Base-by-base conservation (phyloP, 1,139 yeast species). In the Lodderomyces theae region DNA sequence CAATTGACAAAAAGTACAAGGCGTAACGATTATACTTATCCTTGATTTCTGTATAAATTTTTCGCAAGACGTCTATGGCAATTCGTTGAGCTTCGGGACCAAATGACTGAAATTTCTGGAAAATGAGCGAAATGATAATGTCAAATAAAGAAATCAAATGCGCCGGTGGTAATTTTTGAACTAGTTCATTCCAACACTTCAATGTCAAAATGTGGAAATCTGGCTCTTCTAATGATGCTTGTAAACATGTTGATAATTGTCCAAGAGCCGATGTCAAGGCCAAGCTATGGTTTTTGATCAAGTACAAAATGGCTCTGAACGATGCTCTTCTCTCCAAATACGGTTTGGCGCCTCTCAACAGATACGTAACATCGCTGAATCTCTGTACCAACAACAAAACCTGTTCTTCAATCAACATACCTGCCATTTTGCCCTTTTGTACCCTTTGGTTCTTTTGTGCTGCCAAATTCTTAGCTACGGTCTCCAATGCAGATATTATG, bases 171-270 rank as follows among this genome's bases (percentile, higher is more conserved):
- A 84, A 59, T 11, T 66, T 70, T 16, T 69, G 67, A 17, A 78
- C 79, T 44, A 85, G 69, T 18, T 63, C 69, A 51, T 67, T 69
- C 84, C 96, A 84, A 42, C 95, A 84, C 34, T 72, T 67, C 40
- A 92, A 64, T 0, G 94, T 80, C 28, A 76, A 74, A 15, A 67
- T 67, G 47, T 84, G 83, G 19, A 89, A 72, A 23, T 78, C 80
- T 0, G 73, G 63, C 17, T 74, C 75, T 31, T 83, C 90, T 24
- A 90, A 62, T 0, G 94, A 84, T 0, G 92, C 80, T 54, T 89
- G 97, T 15, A 94, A 64, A 51, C 95, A 86, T 1, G 95, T 85
- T 43, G 89, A 83, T 4, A 94, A 77, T 56, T 92, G 98, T 0
- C 97, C 96, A 26, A 90, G 66, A 0, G 95, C 92, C 4, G 88